phyloP scores from a whole-genome alignment of 371 early-diverging fungal species.

The Mortierella sp. region DNA sequence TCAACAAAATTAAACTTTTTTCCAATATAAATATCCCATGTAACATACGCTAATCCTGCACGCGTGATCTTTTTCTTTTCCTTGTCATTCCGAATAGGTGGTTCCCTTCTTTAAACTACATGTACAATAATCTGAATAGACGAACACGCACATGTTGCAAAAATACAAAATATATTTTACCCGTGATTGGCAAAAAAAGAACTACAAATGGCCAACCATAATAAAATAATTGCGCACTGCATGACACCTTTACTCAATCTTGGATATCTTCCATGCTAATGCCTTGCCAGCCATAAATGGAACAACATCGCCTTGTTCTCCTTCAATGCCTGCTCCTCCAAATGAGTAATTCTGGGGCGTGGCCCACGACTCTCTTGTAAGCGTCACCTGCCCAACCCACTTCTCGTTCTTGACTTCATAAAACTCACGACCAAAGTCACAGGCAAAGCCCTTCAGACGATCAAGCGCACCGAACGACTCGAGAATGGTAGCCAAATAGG shows the following conservation, averaged over 20 bases:
- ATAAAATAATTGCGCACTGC: not conserved
- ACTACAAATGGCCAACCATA: not conserved
- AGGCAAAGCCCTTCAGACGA: slow-evolving; percentile 83
- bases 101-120: no score
- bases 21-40: not conserved
- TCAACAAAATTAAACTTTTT: slow-evolving; percentile 4
- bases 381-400: slow-evolving; percentile 64
- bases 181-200: not conserved
- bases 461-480: slow-evolving; percentile 90
- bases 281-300: slow-evolving; percentile 89
- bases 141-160: not conserved
- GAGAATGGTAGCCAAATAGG: slow-evolving; percentile 90
- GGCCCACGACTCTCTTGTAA: slow-evolving; percentile 63
- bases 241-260: slow-evolving; percentile 23
- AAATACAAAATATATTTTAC: not conserved
- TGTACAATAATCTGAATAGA: not conserved
- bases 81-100: not conserved
- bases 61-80: slow-evolving; percentile 1
- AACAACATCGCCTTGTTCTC: slow-evolving; percentile 76
- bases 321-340: slow-evolving; percentile 63
- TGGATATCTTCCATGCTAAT: slow-evolving; percentile 77
- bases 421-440: slow-evolving; percentile 86
- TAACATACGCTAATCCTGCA: not conserved
- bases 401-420: slow-evolving; percentile 77
- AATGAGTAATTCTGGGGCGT: slow-evolving; percentile 71